These are phyloP conservation scores for Ogataea glucozyma DNA, from an alignment of 805 yeast genomes.

Conservation along the genomic window DNA sequence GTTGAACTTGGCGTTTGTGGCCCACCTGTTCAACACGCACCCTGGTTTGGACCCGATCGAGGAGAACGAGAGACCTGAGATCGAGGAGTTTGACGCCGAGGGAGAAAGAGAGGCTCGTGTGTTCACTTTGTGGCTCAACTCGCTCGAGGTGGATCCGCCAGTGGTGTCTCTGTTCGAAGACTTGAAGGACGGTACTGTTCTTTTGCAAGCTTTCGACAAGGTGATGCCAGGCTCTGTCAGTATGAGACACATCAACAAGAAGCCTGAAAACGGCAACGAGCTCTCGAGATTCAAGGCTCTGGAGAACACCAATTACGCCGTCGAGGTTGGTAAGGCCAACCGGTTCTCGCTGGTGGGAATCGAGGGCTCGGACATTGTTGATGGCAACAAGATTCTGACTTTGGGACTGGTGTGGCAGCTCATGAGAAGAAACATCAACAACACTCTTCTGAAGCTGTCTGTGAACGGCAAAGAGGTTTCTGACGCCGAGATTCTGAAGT, in stretches of 20 bases:
- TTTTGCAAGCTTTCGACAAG: slow-evolving; percentile 92
- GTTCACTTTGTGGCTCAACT: slow-evolving; percentile 95
- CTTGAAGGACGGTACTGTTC: slow-evolving; percentile 85
- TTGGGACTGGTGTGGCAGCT: slow-evolving; percentile 97
- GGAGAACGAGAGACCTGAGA: slow-evolving; percentile 87
- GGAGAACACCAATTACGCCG: slow-evolving; percentile 98
- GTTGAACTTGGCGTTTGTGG: slow-evolving; percentile 95
- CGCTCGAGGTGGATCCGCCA: slow-evolving; percentile 94
- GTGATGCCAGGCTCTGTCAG: slow-evolving; percentile 93
- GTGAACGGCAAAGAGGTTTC: slow-evolving; percentile 72
- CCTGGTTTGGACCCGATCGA: slow-evolving; percentile 97
- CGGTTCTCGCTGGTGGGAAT: slow-evolving; percentile 94
- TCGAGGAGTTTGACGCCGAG: slow-evolving; percentile 98
- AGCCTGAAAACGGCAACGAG: slow-evolving; percentile 73
- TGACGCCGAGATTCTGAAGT: slow-evolving; percentile 83
- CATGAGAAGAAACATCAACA: slow-evolving; percentile 92
- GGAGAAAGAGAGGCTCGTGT: slow-evolving; percentile 99
- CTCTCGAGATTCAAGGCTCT: slow-evolving; percentile 89
- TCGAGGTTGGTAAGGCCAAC: slow-evolving; percentile 89
- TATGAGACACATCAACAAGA: slow-evolving; percentile 76
- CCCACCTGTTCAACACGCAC: slow-evolving; percentile 92
- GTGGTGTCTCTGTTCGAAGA: slow-evolving; percentile 91
- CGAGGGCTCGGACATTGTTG: slow-evolving; percentile 96
- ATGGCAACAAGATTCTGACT: slow-evolving; percentile 85
- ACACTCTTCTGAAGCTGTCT: slow-evolving; percentile 74